A percentile compares a stretch with the other conserved stretches of the same genome.
Conservation (phyloP, 192 early-diverging fungal genomes). For the Fimicolochytrium jonesii region DNA sequence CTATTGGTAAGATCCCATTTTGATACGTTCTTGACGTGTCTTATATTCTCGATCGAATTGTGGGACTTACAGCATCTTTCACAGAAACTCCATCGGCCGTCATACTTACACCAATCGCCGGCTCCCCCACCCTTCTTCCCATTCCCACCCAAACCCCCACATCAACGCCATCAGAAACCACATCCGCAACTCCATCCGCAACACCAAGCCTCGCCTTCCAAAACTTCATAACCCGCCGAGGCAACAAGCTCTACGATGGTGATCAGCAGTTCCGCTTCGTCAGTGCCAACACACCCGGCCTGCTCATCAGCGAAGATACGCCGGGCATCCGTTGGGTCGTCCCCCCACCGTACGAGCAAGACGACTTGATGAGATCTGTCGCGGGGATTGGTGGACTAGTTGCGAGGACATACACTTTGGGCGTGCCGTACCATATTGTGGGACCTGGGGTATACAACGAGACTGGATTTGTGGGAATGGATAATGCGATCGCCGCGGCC, state of each 20-base stretch:
- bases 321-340: not conserved
- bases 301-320: conserved; percentile 35
- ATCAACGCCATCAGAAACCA: too few species aligned
- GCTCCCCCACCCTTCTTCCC: too few species aligned
- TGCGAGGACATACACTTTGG: conserved; percentile 32
- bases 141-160: too few species aligned
- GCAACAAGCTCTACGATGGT: conserved; percentile 12
- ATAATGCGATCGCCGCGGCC: conserved; percentile 25
- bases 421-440: conserved; percentile 21
- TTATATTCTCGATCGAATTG: too few species aligned
- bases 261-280: conserved; percentile 24
- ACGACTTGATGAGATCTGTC: conserved; percentile 30
- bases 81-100: too few species aligned
- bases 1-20: too few species aligned
- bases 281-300: conserved; percentile 38
- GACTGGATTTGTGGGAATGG: conserved; percentile 27
- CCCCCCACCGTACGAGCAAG: conserved; percentile 22
- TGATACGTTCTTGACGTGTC: too few species aligned
- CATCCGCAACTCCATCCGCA: too few species aligned
- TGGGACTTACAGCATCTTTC: too few species aligned
- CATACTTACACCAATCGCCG: too few species aligned
- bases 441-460: conserved; percentile 12
- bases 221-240: conserved; percentile 29
- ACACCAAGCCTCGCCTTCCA: too few species aligned
- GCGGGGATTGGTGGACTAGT: conserved; percentile 28